phyloP scores from a whole-genome alignment of 208 protist species.

The Porcisia deanei region DNA sequence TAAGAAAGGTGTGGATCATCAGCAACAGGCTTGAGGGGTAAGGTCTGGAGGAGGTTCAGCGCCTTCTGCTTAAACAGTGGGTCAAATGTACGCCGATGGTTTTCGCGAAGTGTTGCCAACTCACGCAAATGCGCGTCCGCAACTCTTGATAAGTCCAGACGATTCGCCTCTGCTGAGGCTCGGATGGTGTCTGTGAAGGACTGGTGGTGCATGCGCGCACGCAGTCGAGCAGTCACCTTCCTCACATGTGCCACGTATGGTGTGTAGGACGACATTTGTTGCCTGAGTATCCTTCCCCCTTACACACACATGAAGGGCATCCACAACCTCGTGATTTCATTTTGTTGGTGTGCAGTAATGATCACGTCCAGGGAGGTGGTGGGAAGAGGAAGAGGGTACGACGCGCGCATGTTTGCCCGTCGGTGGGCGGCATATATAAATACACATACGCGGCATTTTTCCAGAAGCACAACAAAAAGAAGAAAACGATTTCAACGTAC shows the following conservation, averaged over 20 bases:
- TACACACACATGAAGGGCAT: neutral
- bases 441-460: neutral
- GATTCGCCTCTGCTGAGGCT: slow-evolving; percentile 5
- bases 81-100: slow-evolving; percentile 57
- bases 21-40: slow-evolving; percentile 66
- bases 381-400: neutral
- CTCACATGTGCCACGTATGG: slow-evolving; percentile 48
- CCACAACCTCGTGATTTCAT: too few species aligned
- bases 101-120: slow-evolving; percentile 36
- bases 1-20: slow-evolving; percentile 76
- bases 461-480: neutral
- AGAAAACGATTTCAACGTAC: too few species aligned
- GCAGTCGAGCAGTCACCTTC: slow-evolving; percentile 58
- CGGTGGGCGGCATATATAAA: too few species aligned
- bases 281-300: neutral
- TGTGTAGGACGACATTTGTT: slow-evolving; percentile 10
- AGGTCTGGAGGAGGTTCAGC: slow-evolving; percentile 47
- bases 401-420: neutral
- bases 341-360: too few species aligned
- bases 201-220: slow-evolving; percentile 70
- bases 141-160: slow-evolving; percentile 32
- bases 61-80: slow-evolving; percentile 39
- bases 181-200: slow-evolving; percentile 37
- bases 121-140: slow-evolving; percentile 47
- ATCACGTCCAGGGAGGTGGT: too few species aligned